Evolutionary conservation across 2,329 filamentous ascomycete genomes (phyloP).

Genomic region (Ceratocystis smalleyi): DNA sequence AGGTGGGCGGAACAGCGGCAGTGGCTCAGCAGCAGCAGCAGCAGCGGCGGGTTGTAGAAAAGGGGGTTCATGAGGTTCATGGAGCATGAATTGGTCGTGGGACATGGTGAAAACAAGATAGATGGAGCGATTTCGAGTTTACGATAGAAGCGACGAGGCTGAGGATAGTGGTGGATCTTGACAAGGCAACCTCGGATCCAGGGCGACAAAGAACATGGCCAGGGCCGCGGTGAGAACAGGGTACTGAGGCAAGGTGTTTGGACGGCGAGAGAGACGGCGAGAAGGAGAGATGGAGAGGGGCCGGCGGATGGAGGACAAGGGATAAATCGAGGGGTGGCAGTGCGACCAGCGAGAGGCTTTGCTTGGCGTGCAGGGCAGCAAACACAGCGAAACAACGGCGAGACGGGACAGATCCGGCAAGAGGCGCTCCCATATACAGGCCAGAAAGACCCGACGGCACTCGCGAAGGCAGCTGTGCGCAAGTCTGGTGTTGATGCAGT

Average conservation of each 20-base stretch:
- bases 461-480: no score
- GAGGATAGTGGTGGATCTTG: background rate
- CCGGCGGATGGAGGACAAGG: background rate
- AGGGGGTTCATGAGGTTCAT: background rate
- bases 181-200: background rate
- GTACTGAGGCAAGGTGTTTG: background rate
- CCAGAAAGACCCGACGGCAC: background rate
- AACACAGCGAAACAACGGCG: background rate
- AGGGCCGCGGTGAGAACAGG: background rate
- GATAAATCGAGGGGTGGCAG: background rate
- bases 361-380: background rate
- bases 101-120: background rate
- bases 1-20: background rate
- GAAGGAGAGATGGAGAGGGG: background rate
- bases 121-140: background rate
- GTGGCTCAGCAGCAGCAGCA: background rate
- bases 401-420: background rate
- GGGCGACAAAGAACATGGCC: background rate
- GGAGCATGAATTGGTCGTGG: slow-evolving; percentile 1
- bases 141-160: background rate
- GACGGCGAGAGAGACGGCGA: background rate
- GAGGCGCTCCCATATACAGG: background rate
- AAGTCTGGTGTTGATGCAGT: background rate
- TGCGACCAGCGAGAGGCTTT: background rate
- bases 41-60: background rate